Percentiles rank a stretch among this genome's conserved stretches.
Conservation (phyloP, 805 yeast species). For the Hanseniaspora occidentalis region DNA sequence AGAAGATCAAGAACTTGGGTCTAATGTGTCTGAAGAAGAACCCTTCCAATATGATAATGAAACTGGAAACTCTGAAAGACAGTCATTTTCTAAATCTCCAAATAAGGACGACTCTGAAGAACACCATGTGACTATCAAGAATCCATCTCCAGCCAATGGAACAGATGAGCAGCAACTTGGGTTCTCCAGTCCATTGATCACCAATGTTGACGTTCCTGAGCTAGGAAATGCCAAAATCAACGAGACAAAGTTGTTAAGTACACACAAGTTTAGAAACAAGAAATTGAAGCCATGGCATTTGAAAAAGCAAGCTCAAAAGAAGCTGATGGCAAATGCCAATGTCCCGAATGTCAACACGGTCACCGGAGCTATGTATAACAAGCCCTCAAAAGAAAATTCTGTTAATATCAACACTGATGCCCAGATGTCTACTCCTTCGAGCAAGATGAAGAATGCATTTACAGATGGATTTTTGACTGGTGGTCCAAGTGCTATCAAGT, state of each 20-base stretch:
- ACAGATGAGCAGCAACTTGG: constrained; percentile 11
- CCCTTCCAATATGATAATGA: too few relatives aligned
- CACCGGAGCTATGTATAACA: constrained; percentile 5
- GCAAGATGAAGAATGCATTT: constrained; percentile 2
- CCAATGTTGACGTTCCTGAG: constrained; percentile 31
- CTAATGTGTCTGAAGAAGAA: too few relatives aligned
- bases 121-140: background rate
- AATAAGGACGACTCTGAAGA: too few relatives aligned
- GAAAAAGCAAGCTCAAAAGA: constrained; percentile 11
- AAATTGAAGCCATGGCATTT: constrained; percentile 65
- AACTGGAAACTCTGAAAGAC: too few relatives aligned
- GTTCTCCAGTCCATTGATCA: constrained; percentile 30
- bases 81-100: too few relatives aligned
- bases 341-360: constrained; percentile 1
- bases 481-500: constrained; percentile 24
- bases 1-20: too few relatives aligned
- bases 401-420: constrained; percentile 8
- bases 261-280: constrained; percentile 64
- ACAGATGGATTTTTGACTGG: constrained; percentile 6
- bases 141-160: constrained; percentile 7
- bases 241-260: constrained; percentile 38
- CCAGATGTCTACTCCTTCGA: constrained; percentile 1
- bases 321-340: constrained; percentile 1
- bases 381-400: background rate
- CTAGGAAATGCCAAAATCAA: constrained; percentile 34